Evolutionary conservation across 2,329 filamentous ascomycete species (phyloP).

Genomic region (Fusarium protoensiforme): DNA sequence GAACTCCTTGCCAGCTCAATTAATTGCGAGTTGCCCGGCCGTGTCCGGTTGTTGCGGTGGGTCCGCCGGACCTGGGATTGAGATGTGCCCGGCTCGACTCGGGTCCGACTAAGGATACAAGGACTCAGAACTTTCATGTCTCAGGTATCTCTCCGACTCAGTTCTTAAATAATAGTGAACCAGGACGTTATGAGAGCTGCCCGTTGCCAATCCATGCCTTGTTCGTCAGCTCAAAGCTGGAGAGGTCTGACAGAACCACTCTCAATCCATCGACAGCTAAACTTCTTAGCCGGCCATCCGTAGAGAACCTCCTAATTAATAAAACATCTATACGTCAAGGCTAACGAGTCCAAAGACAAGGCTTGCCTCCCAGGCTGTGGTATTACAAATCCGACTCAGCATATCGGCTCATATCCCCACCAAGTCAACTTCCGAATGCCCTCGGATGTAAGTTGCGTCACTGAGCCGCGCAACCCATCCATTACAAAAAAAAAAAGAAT

Average conservation of each 20-base stretch:
- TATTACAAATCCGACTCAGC: not conserved
- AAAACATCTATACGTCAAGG: not conserved
- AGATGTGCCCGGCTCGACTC: not conserved
- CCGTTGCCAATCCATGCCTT: not conserved
- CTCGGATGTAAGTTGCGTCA: constrained; percentile 35
- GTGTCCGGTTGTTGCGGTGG: constrained; percentile 16
- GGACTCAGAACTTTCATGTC: not conserved
- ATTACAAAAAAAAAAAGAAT: not conserved
- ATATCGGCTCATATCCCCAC: not conserved
- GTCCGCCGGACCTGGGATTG: not conserved
- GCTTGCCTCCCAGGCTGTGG: accelerated
- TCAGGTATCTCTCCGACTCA: too few relatives aligned
- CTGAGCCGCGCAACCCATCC: not conserved
- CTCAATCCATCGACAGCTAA: not conserved
- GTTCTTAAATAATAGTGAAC: too few relatives aligned
- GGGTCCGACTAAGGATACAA: not conserved
- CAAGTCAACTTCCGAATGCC: constrained; percentile 34
- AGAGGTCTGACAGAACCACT: not conserved
- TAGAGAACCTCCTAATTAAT: not conserved
- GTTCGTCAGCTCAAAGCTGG: not conserved
- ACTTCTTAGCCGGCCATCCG: not conserved
- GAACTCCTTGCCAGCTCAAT: too few relatives aligned
- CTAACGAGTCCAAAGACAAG: not conserved
- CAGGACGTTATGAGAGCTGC: too few relatives aligned
- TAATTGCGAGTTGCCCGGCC: not conserved